Percentiles rank a stretch among this genome's conserved stretches.
Conservation (phyloP, 2,329 filamentous ascomycete species). For the Plenodomus biglobosus region DNA sequence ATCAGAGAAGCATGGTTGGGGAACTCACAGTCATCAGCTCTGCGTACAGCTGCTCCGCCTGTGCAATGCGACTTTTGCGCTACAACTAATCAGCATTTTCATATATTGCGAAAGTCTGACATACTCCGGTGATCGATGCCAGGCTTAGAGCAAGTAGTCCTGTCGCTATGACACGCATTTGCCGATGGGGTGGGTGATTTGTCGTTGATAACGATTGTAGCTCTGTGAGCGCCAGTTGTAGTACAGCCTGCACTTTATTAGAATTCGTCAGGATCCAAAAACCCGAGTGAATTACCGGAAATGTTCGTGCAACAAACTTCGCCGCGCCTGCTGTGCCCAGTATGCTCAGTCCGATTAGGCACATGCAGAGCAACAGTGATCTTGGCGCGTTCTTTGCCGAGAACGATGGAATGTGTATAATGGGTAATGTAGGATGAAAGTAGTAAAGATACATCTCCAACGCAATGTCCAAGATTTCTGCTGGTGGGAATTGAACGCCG, state of each 20-base stretch:
- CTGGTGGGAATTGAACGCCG: conserved; percentile 49
- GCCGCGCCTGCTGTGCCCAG: conserved; percentile 55
- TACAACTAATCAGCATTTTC: conserved; percentile 14
- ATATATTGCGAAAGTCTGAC: background rate
- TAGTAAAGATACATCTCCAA: conserved; percentile 57
- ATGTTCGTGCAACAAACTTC: conserved; percentile 53
- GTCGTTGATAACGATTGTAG: conserved; percentile 48
- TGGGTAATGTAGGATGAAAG: conserved; percentile 56
- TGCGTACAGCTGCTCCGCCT: conserved; percentile 55
- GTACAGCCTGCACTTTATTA: conserved; percentile 24
- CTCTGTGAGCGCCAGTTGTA: conserved; percentile 48
- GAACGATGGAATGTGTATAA: conserved; percentile 58
- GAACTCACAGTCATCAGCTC: conserved; percentile 50
- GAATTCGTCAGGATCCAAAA: background rate
- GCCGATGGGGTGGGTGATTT: conserved; percentile 44
- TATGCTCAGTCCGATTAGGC: conserved; percentile 56
- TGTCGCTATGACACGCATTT: conserved; percentile 52
- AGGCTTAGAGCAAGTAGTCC: conserved; percentile 53
- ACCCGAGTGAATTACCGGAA: conserved; percentile 35
- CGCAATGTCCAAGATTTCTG: conserved; percentile 57
- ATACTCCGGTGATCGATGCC: conserved; percentile 53
- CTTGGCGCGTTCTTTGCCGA: conserved; percentile 52
- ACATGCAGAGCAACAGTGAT: conserved; percentile 55
- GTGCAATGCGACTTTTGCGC: conserved; percentile 48
- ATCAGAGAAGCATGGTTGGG: background rate